Evolutionary conservation across 139 green algal genomes (phyloP).

Genomic region (Chlorella sp.): DNA sequence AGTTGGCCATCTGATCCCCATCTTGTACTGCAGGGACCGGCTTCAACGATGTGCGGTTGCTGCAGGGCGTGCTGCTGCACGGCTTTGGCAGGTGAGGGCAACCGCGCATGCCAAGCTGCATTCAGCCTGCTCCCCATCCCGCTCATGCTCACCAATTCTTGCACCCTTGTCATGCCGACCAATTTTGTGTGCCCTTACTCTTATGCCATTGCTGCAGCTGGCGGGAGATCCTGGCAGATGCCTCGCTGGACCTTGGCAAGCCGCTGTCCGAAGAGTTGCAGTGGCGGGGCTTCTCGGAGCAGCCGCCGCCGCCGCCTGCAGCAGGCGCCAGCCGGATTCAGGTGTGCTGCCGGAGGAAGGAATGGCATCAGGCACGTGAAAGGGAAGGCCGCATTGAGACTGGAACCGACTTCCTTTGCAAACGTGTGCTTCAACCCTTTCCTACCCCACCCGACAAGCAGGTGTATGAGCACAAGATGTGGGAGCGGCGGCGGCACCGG

Average conservation of each 20-base stretch:
- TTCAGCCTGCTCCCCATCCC: too few relatives aligned
- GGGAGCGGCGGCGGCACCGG: background rate
- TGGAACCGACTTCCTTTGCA: too few relatives aligned
- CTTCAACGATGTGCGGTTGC: conserved; percentile 10
- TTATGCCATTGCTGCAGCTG: too few relatives aligned
- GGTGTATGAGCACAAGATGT: background rate
- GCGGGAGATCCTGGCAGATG: background rate
- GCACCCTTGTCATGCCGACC: too few relatives aligned
- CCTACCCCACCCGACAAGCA: background rate
- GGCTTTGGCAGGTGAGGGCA: conserved; percentile 7
- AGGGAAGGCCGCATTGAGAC: too few relatives aligned
- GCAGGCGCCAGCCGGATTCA: background rate
- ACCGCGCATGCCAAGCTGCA: too few relatives aligned
- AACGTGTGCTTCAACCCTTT: too few relatives aligned
- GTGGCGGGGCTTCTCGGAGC: background rate
- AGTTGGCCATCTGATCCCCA: too few relatives aligned
- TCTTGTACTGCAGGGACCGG: background rate
- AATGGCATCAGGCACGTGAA: too few relatives aligned
- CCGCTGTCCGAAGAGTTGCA: background rate
- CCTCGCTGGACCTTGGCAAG: background rate
- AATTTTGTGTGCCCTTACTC: too few relatives aligned
- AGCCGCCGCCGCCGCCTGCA: background rate
- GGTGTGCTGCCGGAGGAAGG: too few relatives aligned
- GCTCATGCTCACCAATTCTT: too few relatives aligned
- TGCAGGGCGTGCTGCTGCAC: conserved; percentile 1